These are phyloP conservation scores for Penicillium simplicissimum DNA, from an alignment of 495 filamentous ascomycete genomes.

Conservation along the genomic window DNA sequence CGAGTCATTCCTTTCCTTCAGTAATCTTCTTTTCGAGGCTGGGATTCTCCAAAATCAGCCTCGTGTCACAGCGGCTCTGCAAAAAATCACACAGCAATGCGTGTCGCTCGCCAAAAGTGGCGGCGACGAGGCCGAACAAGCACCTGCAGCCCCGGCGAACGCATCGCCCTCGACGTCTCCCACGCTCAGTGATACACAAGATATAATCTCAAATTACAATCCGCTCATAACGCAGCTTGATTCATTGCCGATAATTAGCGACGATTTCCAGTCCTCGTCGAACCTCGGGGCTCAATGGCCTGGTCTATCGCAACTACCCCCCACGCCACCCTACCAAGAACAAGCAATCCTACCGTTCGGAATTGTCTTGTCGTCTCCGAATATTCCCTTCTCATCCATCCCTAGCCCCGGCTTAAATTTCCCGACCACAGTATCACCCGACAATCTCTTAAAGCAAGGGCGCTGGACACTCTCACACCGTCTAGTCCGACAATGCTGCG, in stretches of 20 bases:
- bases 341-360: conserved; percentile 28
- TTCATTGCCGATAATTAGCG: conserved; percentile 12
- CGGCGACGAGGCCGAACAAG: conserved; percentile 23
- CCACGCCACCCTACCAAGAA: conserved; percentile 28
- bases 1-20: conserved; percentile 69
- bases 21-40: conserved; percentile 57
- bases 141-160: neutral
- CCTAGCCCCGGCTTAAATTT: conserved; percentile 14
- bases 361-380: conserved; percentile 21
- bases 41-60: conserved; percentile 43
- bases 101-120: conserved; percentile 42
- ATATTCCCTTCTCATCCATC: conserved; percentile 13
- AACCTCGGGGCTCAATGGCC: conserved; percentile 17
- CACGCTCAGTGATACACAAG: conserved; percentile 3
- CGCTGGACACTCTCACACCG: conserved; percentile 30
- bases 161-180: neutral
- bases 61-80: conserved; percentile 42
- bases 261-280: conserved; percentile 14
- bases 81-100: conserved; percentile 48
- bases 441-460: conserved; percentile 15
- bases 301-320: conserved; percentile 15
- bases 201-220: conserved; percentile 15
- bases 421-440: conserved; percentile 9
- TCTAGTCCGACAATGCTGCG: conserved; percentile 33
- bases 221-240: conserved; percentile 13